Evolutionary conservation across 2,329 filamentous ascomycete species (phyloP), one percentile per base, ranked within the genome.

Genomic region (Parastagonospora nodorum): DNA sequence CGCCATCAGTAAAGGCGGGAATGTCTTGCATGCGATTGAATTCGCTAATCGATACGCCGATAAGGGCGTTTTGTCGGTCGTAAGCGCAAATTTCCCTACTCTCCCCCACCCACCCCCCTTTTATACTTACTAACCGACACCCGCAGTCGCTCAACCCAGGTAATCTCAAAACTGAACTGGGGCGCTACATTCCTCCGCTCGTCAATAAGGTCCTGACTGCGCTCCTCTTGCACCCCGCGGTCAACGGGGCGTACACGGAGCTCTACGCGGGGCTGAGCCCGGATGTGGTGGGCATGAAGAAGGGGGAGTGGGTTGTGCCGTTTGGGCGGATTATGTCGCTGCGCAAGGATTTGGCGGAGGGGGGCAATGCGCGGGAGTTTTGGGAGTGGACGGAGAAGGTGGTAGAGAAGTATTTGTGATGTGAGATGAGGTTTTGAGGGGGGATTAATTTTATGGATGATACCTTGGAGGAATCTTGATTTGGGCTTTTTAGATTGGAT

Each of bases 311-410:
- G 58, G 58, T 82, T 24, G 68, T 79, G 42, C 80, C 80, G 1
- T 83, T 78, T 77, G 80, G 80, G 8, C 63, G 75, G 10, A 45
- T 60, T 2, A 30, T 40, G 8, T 2, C 29, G 15, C 28, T 66
- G 14, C 48, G 60, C 9, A 45, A 52, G 8, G 63, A 67, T 45
- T 32, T 77, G 10, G 61, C 61, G 4, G 55, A 64, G 2, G 74
- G 66, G 7, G 75, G 72, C 0, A 65, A 72, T 33, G 74, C 70
- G 2, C 54, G 66, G 37, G 65, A 69, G 42, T 78, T 80, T 48
- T 80, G 76, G 77, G 69, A 76, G 7, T 80, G 76, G 77, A 71
- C 67, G 24, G 78, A 80, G 48, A 69, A 75, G 44, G 55, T 66
- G 50, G 57, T 63, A 14, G 44, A 47, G 42, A 48, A 38, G 35